Evolutionary conservation across 2,329 filamentous ascomycete genomes (phyloP), one percentile per base, ranked within the genome.

Genomic region (Scleromitrula shiraiana): DNA sequence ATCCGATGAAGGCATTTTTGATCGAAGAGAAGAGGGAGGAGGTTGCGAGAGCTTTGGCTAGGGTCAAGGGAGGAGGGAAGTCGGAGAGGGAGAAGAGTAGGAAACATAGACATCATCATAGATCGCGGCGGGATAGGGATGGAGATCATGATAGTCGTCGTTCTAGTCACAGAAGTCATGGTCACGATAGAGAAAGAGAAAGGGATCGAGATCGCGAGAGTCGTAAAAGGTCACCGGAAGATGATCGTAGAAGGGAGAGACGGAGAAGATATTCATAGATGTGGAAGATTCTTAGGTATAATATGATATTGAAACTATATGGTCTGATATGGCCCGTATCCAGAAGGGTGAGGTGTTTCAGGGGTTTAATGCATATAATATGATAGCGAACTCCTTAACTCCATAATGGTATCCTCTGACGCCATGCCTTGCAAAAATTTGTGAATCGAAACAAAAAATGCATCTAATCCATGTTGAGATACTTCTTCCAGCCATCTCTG

Each of bases 1-100:
- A 98, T 65, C 93, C 93, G 0, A 98, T 98, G 93, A 96, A 95
- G 68, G 81, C 80, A 30, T 96, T 87, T 59, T 64, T 97, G 54
- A 81, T 96, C 43, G 79, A 91, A 54, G 85, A 95, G 68, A 96
- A 97, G 75, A 89, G 86, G 67, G 88, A 88, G 63, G 88, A 95
- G 64, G 78, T 95, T 10, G 80, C 85, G 46, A 76, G 78, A 50
- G 90, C 88, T 3, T 67, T 85, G 57, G 72, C 73, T 54, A 75
- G 68, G 57, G 63, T 75, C 43, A 72, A 73, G 68, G 48, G 38
- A 23, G 46, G 49, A 20, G 57, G 57, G 32, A 52, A 54, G 27
- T 32, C 47, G 2, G 52, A 57, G 26, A 62, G 57, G 37, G 46
- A 54, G n/a, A 60, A 55, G 24, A 49, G 56, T 22, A 53, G 53